These are phyloP conservation scores for Parmelia sp. DNA, from an alignment of 495 filamentous ascomycete genomes.

Conservation along the genomic window DNA sequence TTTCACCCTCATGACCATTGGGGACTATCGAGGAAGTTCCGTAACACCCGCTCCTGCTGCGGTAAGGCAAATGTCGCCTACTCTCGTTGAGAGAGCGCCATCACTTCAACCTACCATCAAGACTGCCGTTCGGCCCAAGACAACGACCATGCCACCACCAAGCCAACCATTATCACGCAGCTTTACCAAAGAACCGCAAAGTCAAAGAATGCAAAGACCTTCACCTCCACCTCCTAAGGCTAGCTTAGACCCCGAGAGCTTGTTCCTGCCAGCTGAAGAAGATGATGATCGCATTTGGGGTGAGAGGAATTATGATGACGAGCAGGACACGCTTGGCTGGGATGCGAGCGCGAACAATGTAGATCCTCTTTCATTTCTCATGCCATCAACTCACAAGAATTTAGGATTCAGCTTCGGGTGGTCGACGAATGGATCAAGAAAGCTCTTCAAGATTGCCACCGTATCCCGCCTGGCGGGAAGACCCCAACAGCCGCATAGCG, in stretches of 20 bases:
- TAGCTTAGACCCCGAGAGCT: constrained; percentile 61
- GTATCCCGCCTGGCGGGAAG: constrained; percentile 31
- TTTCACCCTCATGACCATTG: constrained; percentile 91
- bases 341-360: constrained; percentile 59
- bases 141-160: constrained; percentile 26
- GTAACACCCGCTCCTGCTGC: constrained; percentile 35
- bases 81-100: constrained; percentile 35
- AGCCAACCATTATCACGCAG: constrained; percentile 34
- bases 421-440: constrained; percentile 31
- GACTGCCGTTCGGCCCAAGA: constrained; percentile 8
- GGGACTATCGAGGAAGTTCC: constrained; percentile 51
- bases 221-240: constrained; percentile 49
- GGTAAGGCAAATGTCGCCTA: constrained; percentile 32
- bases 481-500: constrained; percentile 40
- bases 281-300: constrained; percentile 71
- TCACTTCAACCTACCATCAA: constrained; percentile 26
- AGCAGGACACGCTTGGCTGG: constrained; percentile 76
- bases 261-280: constrained; percentile 69
- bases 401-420: constrained; percentile 31
- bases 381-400: constrained; percentile 20
- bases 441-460: constrained; percentile 27
- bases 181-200: constrained; percentile 20
- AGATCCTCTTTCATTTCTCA: constrained; percentile 22
- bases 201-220: constrained; percentile 24
- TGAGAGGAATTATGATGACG: constrained; percentile 62